Conservation (phyloP, 2,329 filamentous ascomycete species). For the Neurospora crassa region DNA sequence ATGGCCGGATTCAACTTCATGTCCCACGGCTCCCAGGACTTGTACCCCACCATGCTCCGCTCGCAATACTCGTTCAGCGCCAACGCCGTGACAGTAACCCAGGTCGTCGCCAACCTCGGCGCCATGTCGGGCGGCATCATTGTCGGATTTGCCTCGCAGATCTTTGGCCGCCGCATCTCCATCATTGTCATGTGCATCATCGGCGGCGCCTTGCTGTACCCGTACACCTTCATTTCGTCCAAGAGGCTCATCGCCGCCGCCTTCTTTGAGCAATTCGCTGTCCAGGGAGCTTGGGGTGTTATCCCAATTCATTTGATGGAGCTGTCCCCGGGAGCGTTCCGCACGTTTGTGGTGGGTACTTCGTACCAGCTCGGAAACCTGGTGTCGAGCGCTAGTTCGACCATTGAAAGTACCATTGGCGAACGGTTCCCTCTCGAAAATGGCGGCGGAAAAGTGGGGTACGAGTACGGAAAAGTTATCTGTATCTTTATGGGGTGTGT, state of each 20-base stretch:
- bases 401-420: conserved; percentile 67
- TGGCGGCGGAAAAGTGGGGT: conserved; percentile 33
- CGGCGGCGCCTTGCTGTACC: conserved; percentile 72
- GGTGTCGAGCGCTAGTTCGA: conserved; percentile 53
- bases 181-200: conserved; percentile 55
- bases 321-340: conserved; percentile 60
- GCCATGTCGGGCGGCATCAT: conserved; percentile 59
- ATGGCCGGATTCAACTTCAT: conserved; percentile 94
- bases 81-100: conserved; percentile 56
- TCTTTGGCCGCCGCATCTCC: conserved; percentile 58
- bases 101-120: conserved; percentile 63
- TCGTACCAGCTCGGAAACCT: conserved; percentile 73
- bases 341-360: conserved; percentile 66
- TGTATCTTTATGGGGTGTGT: conserved; percentile 88
- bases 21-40: conserved; percentile 63
- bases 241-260: conserved; percentile 64
- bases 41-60: conserved; percentile 51
- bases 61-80: conserved; percentile 44
- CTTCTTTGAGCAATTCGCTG: conserved; percentile 76
- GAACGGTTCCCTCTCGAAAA: conserved; percentile 58
- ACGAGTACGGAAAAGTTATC: conserved; percentile 75
- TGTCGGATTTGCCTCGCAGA: conserved; percentile 59
- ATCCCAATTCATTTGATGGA: conserved; percentile 76
- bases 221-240: conserved; percentile 60
- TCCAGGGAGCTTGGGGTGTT: conserved; percentile 68